Percentiles rank a stretch among this genome's conserved stretches.
These are phyloP conservation scores for Podaxis pistillaris DNA, from an alignment of 768 basidiomycete species.

Conservation along the genomic window DNA sequence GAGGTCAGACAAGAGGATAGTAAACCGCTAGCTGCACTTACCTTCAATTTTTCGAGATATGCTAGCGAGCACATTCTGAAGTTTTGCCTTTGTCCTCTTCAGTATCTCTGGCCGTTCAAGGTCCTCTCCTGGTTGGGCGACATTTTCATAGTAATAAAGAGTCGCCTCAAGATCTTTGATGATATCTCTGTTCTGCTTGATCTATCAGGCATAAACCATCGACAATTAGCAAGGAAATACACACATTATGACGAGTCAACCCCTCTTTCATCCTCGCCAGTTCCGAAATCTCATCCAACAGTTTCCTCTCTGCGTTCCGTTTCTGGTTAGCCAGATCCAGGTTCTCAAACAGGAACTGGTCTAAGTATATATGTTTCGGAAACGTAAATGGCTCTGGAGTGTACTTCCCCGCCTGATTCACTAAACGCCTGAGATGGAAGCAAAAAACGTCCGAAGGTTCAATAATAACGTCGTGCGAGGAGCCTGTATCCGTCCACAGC, in stretches of 20 bases:
- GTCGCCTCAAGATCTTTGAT: conserved; percentile 59
- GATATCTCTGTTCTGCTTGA: conserved; percentile 56
- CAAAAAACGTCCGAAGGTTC: conserved; percentile 62
- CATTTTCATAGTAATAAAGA: conserved; percentile 69
- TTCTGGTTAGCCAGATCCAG: conserved; percentile 42
- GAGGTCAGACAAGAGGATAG: background rate
- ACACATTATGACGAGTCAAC: conserved; percentile 56
- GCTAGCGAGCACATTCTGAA: conserved; percentile 50
- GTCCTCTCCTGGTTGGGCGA: conserved; percentile 51
- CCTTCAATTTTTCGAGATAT: conserved; percentile 57
- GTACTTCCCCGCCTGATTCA: conserved; percentile 23
- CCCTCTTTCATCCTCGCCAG: conserved; percentile 44
- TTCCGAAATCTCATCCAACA: conserved; percentile 46
- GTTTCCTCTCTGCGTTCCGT: conserved; percentile 32
- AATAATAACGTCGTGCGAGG: conserved; percentile 56
- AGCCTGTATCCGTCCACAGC: conserved; percentile 26
- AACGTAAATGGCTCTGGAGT: conserved; percentile 49
- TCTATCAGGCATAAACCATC: background rate
- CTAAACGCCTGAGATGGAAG: conserved; percentile 42
- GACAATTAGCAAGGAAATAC: conserved; percentile 20
- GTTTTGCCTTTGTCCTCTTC: conserved; percentile 42
- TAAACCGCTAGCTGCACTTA: conserved; percentile 23
- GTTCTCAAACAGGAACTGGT: conserved; percentile 67
- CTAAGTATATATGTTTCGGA: conserved; percentile 67
- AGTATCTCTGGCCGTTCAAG: conserved; percentile 44